These are phyloP conservation scores for Coemansia aciculifera DNA, from an alignment of 192 early-diverging fungal species.

Conservation along the genomic window DNA sequence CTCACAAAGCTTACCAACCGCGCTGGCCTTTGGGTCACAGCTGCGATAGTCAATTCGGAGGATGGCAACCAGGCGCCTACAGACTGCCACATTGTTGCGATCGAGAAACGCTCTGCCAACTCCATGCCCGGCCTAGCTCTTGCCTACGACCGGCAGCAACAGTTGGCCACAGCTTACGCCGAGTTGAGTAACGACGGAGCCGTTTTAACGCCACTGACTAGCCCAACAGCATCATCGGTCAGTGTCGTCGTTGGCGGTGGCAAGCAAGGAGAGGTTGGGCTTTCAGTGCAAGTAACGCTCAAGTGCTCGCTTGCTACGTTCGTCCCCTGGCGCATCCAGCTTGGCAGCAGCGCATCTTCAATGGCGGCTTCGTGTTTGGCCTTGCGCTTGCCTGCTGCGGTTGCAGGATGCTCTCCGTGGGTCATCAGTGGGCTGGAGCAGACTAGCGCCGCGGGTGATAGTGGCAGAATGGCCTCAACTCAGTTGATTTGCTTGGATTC, in stretches of 20 bases:
- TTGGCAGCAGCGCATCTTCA: not conserved
- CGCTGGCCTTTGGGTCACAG: slow-evolving; percentile 8
- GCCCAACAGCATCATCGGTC: not conserved
- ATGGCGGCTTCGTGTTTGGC: not conserved
- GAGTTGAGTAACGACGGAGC: slow-evolving; percentile 4
- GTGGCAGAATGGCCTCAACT: not conserved
- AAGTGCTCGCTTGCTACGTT: slow-evolving; percentile 18
- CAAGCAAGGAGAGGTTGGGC: not conserved
- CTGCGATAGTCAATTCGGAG: not conserved
- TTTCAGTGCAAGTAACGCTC: not conserved
- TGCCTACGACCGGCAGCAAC: not conserved
- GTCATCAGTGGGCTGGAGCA: slow-evolving; percentile 3
- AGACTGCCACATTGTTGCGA: not conserved
- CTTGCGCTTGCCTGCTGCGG: not conserved
- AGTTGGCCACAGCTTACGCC: not conserved
- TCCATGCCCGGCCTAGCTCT: not conserved
- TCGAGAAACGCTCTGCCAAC: not conserved
- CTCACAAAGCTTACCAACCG: not conserved
- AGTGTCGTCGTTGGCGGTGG: not conserved
- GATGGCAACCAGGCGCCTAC: not conserved
- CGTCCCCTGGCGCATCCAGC: slow-evolving; percentile 12
- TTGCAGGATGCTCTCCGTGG: not conserved
- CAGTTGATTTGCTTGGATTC: not conserved
- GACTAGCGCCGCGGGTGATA: not conserved
- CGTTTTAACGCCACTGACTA: not conserved